Base-by-base conservation (phyloP, 305 asterid species). In the Andrographis paniculata region DNA sequence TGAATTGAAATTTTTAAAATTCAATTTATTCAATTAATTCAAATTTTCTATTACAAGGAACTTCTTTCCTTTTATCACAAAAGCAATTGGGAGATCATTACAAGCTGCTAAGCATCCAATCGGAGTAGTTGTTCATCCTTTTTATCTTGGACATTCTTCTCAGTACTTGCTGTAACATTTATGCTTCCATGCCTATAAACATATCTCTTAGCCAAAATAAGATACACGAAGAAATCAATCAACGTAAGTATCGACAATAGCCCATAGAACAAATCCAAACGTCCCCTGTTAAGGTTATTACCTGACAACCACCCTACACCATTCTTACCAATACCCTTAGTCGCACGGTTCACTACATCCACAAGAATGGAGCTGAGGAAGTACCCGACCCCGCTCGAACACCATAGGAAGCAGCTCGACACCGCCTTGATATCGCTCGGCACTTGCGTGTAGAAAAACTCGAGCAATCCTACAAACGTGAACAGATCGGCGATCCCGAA, bases 401-500 rank as follows among this genome's bases (percentile, higher is more conserved):
- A 75, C 94, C 94, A 85, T 0, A 77, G 78, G 18, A 85, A 82
- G 45, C 91, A 81, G 17, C 79, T 76, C 13, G 95, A 85, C 2
- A 85, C 53, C 0, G 95, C 75, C 45, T 85, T 85, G 1, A 85
- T 57, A 7, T 69, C 83, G 0, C 49, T 66, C 1, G 91, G 91
- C 18, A 77, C 74, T 48, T 85, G 95, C 0, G 89, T 74, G 12
- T 80, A 84, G 72, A 84, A 84, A 27, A 84, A 80, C 65, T 84
- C 89, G 3, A 84, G 86, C 55, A 79, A 61, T 0, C 95, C 95
- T 0, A 80, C 82, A 44, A 69, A 84, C 0, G 93, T 84, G 50
- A 84, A 80, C 89, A 84, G 67, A 44, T 84, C 93, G 0, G 93
- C 95, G 0, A 84, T 76, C 50, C 95, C 95, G 23, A 80, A 84